Base-by-base conservation (phyloP, 164 flowering plant genomes). In the Vitis cinerea region DNA sequence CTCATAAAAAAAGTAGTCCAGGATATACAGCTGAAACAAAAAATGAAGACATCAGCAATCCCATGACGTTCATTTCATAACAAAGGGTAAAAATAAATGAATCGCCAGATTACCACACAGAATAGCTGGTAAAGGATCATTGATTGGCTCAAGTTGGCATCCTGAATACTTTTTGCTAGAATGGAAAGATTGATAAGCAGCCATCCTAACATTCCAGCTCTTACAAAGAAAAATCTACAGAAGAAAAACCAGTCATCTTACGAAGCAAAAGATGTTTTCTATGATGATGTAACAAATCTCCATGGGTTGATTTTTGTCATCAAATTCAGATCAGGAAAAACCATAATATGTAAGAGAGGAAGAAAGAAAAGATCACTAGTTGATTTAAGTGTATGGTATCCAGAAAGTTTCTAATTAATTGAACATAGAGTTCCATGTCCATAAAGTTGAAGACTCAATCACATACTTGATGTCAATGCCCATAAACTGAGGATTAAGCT, bases 191-290 rank as follows among this genome's bases (percentile, higher is more conserved):
- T 95, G 83, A 95, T 93, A 65, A 95, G 89, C 10, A 95, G 88
- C 99, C 99, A 95, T 75, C 97, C 99, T 91, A 95, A 85, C 98
- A 95, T 95, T 68, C 99, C 99, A 80, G 97, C 97, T 93, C 99
- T 86, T 52, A 95, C 97, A 83, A 95, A 93, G 94, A 90, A 93
- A 82, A 93, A 93, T 82, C 99, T 94, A 59, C 84, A 81, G 29
- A 66, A 73, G 68, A 63, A 54, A 69, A 61, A 51, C 27, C 7
- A 47, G 14, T 58, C 63, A 73, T 49, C 58, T 63, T 27, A 31
- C 19, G 19, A 31, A 72, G 44, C 17, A 55, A 60, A 29, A 54
- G 15, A 13, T n/a, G 6, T 37, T 37, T 37, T 37, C 44, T 37
- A 37, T 37, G 44, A 37, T 37, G 44, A 37, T 37, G 44, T 37